Conservation (phyloP, 2,329 filamentous ascomycete genomes). For the Xylaria arbuscula region DNA sequence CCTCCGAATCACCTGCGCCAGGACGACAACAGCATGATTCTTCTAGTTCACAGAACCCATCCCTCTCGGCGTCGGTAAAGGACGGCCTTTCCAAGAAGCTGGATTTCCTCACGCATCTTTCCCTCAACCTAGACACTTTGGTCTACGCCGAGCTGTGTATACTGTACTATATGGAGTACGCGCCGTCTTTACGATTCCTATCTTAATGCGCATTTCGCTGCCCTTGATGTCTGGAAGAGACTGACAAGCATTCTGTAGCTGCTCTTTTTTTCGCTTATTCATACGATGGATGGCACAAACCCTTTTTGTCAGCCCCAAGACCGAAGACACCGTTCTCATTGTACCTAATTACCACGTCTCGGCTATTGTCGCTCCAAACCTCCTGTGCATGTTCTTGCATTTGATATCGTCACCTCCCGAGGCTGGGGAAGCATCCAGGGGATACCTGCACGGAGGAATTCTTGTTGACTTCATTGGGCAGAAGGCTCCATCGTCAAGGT, state of each 20-base stretch:
- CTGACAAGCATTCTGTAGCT: conserved; percentile 56
- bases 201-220: not conserved
- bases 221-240: conserved; percentile 13
- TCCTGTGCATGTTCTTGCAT: conserved; percentile 71
- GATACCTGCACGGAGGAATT: conserved; percentile 74
- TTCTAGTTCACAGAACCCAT: conserved; percentile 40
- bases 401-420: conserved; percentile 64
- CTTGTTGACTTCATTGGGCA: conserved; percentile 77
- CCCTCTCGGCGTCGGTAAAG: conserved; percentile 48
- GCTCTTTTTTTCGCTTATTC: conserved; percentile 71
- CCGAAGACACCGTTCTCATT: conserved; percentile 65
- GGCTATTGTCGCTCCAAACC: conserved; percentile 67
- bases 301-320: conserved; percentile 72
- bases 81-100: conserved; percentile 65
- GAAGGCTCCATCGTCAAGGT: conserved; percentile 67
- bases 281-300: conserved; percentile 69
- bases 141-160: conserved; percentile 73
- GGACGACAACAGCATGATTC: conserved; percentile 35
- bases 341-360: conserved; percentile 69
- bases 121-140: conserved; percentile 70
- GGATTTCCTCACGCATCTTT: conserved; percentile 69
- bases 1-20: conserved; percentile 29
- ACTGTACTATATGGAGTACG: conserved; percentile 78
- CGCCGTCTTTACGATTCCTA: conserved; percentile 18
- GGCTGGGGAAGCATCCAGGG: conserved; percentile 70